A percentile compares a stretch with the other conserved stretches of the same genome.
Evolutionary conservation across 257 asterid genomes (phyloP).

Genomic region (Solanum habrochaites): DNA sequence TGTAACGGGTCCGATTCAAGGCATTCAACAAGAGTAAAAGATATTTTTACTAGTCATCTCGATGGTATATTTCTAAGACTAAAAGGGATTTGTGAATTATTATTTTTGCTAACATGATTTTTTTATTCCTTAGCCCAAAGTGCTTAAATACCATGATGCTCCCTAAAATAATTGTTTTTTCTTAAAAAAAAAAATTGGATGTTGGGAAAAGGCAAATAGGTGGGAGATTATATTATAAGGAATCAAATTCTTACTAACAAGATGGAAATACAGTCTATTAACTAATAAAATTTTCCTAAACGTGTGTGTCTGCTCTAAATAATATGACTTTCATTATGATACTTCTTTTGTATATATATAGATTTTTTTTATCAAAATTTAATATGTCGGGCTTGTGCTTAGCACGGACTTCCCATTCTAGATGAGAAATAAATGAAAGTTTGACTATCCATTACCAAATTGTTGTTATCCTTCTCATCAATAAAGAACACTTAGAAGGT

Average conservation of each 20-base stretch:
- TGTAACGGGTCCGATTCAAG: no score
- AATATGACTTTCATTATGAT: no score
- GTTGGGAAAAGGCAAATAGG: no score
- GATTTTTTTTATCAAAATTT: no score
- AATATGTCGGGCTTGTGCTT: no score
- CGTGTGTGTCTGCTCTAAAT: no score
- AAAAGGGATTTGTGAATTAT: not conserved
- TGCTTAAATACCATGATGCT: not conserved
- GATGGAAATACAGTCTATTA: no score
- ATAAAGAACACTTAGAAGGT: not conserved
- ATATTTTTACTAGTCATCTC: not conserved
- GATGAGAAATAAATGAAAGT: not conserved
- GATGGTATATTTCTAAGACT: not conserved
- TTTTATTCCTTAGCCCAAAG: not conserved
- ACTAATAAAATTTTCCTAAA: not conserved
- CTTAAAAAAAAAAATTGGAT: no score
- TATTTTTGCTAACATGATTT: not conserved
- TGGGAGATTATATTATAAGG: fast-evolving
- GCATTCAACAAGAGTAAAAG: no score
- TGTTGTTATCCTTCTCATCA: not conserved
- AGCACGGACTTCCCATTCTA: not conserved
- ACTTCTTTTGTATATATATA: no score
- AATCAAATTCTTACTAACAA: not conserved
- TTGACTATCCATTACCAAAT: not conserved
- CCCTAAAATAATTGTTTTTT: no score